phyloP scores from a whole-genome alignment of 352 stramenopile genomes.

The Phytophthora tubulina region DNA sequence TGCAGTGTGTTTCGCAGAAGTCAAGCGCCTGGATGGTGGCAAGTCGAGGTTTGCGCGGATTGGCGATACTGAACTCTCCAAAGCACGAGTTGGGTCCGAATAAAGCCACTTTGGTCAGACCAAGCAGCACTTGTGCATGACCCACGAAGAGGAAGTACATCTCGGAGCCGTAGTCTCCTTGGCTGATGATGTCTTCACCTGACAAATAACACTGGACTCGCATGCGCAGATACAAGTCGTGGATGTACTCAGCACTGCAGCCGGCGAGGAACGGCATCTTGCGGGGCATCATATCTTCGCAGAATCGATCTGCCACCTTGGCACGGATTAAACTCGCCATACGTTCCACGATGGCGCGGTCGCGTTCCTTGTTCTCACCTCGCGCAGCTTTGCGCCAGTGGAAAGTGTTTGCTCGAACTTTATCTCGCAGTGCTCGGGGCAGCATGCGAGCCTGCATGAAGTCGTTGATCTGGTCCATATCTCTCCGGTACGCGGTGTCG shows the following conservation, averaged over 20 bases:
- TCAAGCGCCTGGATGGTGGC: conserved; percentile 83
- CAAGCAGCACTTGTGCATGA: conserved; percentile 77
- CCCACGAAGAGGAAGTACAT: conserved; percentile 87
- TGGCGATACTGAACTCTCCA: conserved; percentile 85
- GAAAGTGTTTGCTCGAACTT: conserved; percentile 85
- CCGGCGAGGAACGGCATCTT: conserved; percentile 78
- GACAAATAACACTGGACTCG: conserved; percentile 77
- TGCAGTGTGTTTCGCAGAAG: conserved; percentile 83
- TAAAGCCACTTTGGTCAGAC: conserved; percentile 66
- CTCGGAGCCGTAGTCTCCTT: conserved; percentile 84
- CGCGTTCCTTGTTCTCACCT: conserved; percentile 69
- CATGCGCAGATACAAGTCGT: conserved; percentile 84
- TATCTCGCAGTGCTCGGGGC: conserved; percentile 72
- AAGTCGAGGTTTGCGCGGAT: conserved; percentile 68
- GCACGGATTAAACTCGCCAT: conserved; percentile 80
- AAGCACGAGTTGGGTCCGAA: conserved; percentile 82
- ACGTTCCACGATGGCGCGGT: conserved; percentile 70
- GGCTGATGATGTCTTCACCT: conserved; percentile 79
- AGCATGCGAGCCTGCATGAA: conserved; percentile 78
- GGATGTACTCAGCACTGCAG: conserved; percentile 82
- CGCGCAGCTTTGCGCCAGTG: conserved; percentile 79
- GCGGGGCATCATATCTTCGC: conserved; percentile 74
- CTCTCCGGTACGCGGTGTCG: conserved; percentile 69
- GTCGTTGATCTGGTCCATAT: conserved; percentile 83
- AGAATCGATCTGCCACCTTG: conserved; percentile 79